These are phyloP conservation scores for Discostella stelligeroides DNA, from an alignment of 108 stramenopile genomes.

Conservation along the genomic window DNA sequence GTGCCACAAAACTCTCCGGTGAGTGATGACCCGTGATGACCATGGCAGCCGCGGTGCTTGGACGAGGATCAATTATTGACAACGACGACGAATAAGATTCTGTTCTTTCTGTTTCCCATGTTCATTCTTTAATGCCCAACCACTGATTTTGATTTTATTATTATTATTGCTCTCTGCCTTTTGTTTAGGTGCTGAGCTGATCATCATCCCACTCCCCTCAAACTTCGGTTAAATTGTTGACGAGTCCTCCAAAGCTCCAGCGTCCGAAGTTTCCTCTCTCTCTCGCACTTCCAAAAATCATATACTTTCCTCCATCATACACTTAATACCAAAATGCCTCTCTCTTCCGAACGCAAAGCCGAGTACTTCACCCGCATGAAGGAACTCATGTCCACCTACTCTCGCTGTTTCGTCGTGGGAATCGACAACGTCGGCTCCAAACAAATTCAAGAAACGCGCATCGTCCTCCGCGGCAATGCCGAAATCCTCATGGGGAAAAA, in stretches of 20 bases:
- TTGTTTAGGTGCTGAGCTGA: too few species aligned
- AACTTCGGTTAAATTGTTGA: slow-evolving; percentile 58
- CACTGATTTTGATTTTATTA: too few species aligned
- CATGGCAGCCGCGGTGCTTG: too few species aligned
- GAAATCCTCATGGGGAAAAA: slow-evolving; percentile 99
- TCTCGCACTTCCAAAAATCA: slow-evolving; percentile 6
- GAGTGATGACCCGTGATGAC: too few species aligned
- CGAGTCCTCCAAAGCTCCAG: slow-evolving; percentile 34
- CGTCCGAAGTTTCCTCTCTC: slow-evolving; percentile 42
- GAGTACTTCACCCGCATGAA: slow-evolving; percentile 87
- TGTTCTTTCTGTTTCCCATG: too few species aligned
- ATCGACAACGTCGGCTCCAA: slow-evolving; percentile 99
- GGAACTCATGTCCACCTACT: slow-evolving; percentile 70
- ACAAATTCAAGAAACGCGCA: slow-evolving; percentile 95
- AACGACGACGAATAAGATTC: too few species aligned
- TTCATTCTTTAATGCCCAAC: too few species aligned
- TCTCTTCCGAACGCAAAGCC: slow-evolving; percentile 83
- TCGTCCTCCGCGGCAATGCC: slow-evolving; percentile 91
- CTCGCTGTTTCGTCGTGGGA: slow-evolving; percentile 92
- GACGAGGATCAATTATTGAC: too few species aligned
- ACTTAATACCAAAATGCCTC: slow-evolving; percentile 69
- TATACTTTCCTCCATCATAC: slow-evolving; percentile 13
- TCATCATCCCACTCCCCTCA: slow-evolving; percentile 1
- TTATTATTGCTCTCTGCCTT: too few species aligned
- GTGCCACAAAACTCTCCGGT: too few species aligned